phyloP scores from a whole-genome alignment of 805 yeast genomes.

The Brettanomyces naardenensis region DNA sequence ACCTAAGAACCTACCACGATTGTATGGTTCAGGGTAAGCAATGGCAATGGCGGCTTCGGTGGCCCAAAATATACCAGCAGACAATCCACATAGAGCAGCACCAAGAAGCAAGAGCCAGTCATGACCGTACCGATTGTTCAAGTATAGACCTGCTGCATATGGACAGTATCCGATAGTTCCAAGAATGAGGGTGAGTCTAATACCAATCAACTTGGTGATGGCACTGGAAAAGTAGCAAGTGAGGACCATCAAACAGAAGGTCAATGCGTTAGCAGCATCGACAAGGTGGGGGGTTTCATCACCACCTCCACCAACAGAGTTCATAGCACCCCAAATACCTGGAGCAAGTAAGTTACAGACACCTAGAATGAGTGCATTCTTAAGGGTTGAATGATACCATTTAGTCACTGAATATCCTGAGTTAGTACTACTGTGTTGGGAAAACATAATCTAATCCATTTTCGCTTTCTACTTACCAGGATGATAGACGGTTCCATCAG shows the following conservation, averaged over 20 bases:
- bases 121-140: slow-evolving; percentile 18
- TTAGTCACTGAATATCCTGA: slow-evolving; percentile 1
- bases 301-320: slow-evolving; percentile 2
- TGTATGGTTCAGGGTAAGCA: slow-evolving; percentile 14
- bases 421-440: too few species aligned
- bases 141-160: slow-evolving; percentile 21
- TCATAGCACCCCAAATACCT: slow-evolving; percentile 1
- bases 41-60: slow-evolving; percentile 21
- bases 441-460: too few species aligned
- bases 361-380: neutral
- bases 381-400: slow-evolving; percentile 1
- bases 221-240: slow-evolving; percentile 2
- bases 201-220: neutral
- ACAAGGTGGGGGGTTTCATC: slow-evolving; percentile 2
- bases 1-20: slow-evolving; percentile 20
- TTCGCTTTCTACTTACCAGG: too few species aligned
- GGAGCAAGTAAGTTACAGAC: neutral
- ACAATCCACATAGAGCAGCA: slow-evolving; percentile 18
- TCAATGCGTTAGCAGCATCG: slow-evolving; percentile 1
- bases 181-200: neutral
- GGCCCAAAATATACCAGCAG: slow-evolving; percentile 20
- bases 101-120: slow-evolving; percentile 20
- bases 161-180: slow-evolving; percentile 1
- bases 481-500: too few species aligned
- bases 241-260: slow-evolving; percentile 1